Percentiles rank a stretch among this genome's conserved stretches.
Evolutionary conservation across 169 alveolate species (phyloP).

Genomic region (Plasmodium fragile): DNA sequence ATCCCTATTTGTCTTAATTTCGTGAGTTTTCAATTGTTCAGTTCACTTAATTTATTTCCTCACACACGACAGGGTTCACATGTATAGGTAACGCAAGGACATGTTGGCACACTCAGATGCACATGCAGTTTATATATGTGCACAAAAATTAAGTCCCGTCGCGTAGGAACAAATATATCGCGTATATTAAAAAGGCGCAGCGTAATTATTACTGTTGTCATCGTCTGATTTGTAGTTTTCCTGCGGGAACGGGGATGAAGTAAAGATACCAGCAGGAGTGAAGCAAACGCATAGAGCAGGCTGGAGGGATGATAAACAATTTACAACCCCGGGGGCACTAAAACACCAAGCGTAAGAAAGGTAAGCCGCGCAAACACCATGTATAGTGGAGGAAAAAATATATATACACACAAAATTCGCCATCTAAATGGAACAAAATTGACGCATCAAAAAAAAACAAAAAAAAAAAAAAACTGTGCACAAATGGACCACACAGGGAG

Average conservation of each 20-base stretch:
- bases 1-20: neutral
- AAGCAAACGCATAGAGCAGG: neutral
- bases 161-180: neutral
- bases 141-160: neutral
- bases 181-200: conserved; percentile 5
- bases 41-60: neutral
- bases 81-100: neutral
- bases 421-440: neutral
- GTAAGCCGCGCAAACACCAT: neutral
- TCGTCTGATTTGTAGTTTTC: conserved; percentile 70
- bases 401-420: neutral
- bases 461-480: too few species aligned
- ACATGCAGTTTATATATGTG: too few species aligned
- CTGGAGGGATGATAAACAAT: neutral
- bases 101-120: neutral
- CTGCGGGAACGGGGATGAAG: neutral
- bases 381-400: neutral
- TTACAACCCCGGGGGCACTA: neutral
- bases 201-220: conserved; percentile 46
- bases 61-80: neutral
- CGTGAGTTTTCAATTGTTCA: neutral
- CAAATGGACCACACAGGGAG: neutral
- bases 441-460: neutral
- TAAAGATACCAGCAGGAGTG: neutral
- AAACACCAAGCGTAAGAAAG: neutral